phyloP scores from a whole-genome alignment of 2,329 filamentous ascomycete genomes.

The Pseudogymnoascus sp. region DNA sequence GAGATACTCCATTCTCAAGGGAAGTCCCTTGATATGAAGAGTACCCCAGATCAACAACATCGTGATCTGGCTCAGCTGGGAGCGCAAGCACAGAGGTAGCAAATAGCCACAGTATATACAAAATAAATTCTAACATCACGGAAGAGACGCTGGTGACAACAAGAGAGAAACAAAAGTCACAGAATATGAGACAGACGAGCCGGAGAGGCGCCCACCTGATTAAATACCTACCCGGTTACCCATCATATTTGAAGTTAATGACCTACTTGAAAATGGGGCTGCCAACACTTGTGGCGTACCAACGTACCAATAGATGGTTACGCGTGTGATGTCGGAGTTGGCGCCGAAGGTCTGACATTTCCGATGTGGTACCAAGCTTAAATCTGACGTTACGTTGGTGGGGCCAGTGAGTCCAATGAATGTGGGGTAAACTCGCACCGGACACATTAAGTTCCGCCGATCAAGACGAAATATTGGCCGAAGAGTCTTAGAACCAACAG shows the following conservation, averaged over 20 bases:
- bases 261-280: neutral
- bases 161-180: neutral
- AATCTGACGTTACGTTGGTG: neutral
- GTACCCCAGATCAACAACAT: conserved; percentile 55
- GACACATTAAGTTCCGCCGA: neutral
- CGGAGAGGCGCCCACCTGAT: neutral
- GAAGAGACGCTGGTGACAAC: neutral
- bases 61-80: neutral
- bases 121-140: neutral
- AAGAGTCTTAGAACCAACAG: neutral
- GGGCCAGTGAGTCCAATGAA: neutral
- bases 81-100: neutral
- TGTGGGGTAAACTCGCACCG: conserved; percentile 1
- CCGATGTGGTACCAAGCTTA: conserved; percentile 2
- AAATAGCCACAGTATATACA: neutral
- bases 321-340: neutral
- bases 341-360: neutral
- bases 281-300: no score
- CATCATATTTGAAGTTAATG: neutral
- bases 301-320: neutral
- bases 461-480: neutral
- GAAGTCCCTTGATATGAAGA: conserved; percentile 53
- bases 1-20: conserved; percentile 49
- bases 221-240: neutral
- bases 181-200: neutral